These are phyloP conservation scores for Aureobasidium sp. DNA, from an alignment of 2,329 filamentous ascomycete species.

Conservation along the genomic window DNA sequence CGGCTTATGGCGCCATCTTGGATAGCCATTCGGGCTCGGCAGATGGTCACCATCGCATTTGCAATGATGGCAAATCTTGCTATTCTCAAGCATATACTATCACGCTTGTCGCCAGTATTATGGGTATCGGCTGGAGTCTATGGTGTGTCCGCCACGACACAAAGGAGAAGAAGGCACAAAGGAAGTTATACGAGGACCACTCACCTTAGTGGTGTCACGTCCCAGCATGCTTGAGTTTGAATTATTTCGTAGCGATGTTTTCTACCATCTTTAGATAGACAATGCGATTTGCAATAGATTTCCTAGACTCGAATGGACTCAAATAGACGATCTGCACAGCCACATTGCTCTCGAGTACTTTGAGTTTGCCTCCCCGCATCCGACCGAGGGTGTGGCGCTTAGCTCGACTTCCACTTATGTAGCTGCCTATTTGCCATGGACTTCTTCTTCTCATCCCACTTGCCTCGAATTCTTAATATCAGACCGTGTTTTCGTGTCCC, in stretches of 20 bases:
- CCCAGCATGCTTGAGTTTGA: not conserved
- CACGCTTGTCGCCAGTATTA: slow-evolving; percentile 62
- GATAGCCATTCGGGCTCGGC: slow-evolving; percentile 62
- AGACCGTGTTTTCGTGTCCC: not conserved
- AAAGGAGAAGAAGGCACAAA: slow-evolving; percentile 18
- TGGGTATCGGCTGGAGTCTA: slow-evolving; percentile 61
- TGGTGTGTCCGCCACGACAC: slow-evolving; percentile 59
- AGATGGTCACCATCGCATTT: slow-evolving; percentile 50
- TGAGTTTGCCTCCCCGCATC: slow-evolving; percentile 3
- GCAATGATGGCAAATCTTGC: slow-evolving; percentile 68
- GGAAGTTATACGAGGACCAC: slow-evolving; percentile 12
- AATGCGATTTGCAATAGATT: not conserved
- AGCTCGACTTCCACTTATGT: not conserved
- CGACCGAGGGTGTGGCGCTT: not conserved
- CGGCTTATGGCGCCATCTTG: slow-evolving; percentile 78
- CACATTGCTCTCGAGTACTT: not conserved
- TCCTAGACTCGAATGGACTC: not conserved
- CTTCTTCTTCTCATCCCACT: not conserved
- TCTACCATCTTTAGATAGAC: not conserved
- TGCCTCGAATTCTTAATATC: not conserved
- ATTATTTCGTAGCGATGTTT: not conserved
- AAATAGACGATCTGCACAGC: not conserved
- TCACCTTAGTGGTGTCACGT: slow-evolving; percentile 1
- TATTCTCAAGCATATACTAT: slow-evolving; percentile 74
- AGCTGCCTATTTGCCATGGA: not conserved